Percentiles rank a stretch among this genome's conserved stretches.
Evolutionary conservation across 192 early-diverging fungal species (phyloP).

Genomic region (Paraglomus brasilianum): DNA sequence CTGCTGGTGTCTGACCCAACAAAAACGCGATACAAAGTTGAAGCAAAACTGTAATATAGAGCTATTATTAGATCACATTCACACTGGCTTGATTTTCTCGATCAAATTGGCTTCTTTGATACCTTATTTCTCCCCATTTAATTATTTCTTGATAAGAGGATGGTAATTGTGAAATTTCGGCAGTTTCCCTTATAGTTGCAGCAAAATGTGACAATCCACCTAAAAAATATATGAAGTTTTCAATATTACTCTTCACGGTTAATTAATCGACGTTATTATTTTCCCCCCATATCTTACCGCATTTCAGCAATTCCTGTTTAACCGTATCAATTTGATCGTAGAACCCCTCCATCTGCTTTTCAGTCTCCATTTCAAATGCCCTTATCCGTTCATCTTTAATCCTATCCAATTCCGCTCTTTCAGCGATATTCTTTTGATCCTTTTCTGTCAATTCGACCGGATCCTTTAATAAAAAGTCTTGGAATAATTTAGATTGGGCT

Average conservation of each 20-base stretch:
- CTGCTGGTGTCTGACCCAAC: slow-evolving; percentile 49
- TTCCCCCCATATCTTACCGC: slow-evolving; percentile 28
- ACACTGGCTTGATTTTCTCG: neutral
- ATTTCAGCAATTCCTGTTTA: slow-evolving; percentile 46
- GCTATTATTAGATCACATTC: too few species aligned
- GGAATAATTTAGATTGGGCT: slow-evolving; percentile 37
- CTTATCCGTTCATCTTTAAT: slow-evolving; percentile 39
- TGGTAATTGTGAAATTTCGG: slow-evolving; percentile 41
- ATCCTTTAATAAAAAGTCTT: slow-evolving; percentile 42
- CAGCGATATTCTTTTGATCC: slow-evolving; percentile 37
- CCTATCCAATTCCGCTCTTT: slow-evolving; percentile 39
- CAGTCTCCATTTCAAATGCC: slow-evolving; percentile 44
- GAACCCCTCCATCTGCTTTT: slow-evolving; percentile 42
- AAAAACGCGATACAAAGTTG: slow-evolving; percentile 49
- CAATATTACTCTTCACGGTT: too few species aligned
- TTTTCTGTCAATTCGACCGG: slow-evolving; percentile 34
- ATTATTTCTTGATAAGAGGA: slow-evolving; percentile 38
- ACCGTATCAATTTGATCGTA: slow-evolving; percentile 44
- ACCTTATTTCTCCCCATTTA: slow-evolving; percentile 55
- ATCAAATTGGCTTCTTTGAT: neutral
- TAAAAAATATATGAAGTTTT: slow-evolving; percentile 30
- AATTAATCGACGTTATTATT: too few species aligned
- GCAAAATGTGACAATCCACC: too few species aligned
- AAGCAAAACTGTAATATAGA: slow-evolving; percentile 38
- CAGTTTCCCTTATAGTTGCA: slow-evolving; percentile 7